phyloP scores from a whole-genome alignment of 768 basidiomycete genomes.

The Pleurotus giganteus region DNA sequence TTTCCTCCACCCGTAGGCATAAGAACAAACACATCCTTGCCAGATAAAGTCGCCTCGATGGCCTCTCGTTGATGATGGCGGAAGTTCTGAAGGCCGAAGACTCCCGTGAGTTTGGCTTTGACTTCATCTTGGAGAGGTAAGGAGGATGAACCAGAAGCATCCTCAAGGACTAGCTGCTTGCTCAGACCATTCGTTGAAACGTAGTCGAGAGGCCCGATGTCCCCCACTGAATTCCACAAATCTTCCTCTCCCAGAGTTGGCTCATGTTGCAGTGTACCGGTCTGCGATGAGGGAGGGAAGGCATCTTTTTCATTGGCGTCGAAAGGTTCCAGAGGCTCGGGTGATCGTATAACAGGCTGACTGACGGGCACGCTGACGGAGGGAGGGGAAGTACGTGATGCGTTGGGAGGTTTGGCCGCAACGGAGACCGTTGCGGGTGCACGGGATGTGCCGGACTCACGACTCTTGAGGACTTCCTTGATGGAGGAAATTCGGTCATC shows the following conservation, averaged over 20 bases:
- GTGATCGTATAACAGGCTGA: no score
- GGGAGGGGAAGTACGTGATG: no score
- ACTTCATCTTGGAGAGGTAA: constrained; percentile 48
- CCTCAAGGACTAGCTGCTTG: background rate
- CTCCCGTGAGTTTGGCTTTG: constrained; percentile 44
- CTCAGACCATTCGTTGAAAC: background rate
- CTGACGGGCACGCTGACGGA: no score
- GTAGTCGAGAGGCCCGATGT: background rate
- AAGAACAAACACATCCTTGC: constrained; percentile 87
- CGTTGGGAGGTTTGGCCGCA: no score
- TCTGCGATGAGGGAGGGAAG: background rate
- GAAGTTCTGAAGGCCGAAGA: constrained; percentile 69
- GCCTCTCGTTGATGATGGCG: constrained; percentile 85
- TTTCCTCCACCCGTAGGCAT: constrained; percentile 98
- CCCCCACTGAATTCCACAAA: background rate
- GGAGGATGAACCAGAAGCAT: background rate
- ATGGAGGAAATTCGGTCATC: constrained; percentile 38
- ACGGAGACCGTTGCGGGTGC: no score
- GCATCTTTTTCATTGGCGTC: background rate
- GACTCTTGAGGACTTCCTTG: constrained; percentile 29
- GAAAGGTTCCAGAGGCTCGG: background rate
- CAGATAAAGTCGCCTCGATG: constrained; percentile 74
- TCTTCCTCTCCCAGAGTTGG: constrained; percentile 6
- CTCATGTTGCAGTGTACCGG: background rate
- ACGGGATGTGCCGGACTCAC: constrained; percentile 3